Evolutionary conservation across 1,284 basidiomycete genomes (phyloP), one percentile per base, ranked within the genome.

Genomic region (Vanrija humicola): DNA sequence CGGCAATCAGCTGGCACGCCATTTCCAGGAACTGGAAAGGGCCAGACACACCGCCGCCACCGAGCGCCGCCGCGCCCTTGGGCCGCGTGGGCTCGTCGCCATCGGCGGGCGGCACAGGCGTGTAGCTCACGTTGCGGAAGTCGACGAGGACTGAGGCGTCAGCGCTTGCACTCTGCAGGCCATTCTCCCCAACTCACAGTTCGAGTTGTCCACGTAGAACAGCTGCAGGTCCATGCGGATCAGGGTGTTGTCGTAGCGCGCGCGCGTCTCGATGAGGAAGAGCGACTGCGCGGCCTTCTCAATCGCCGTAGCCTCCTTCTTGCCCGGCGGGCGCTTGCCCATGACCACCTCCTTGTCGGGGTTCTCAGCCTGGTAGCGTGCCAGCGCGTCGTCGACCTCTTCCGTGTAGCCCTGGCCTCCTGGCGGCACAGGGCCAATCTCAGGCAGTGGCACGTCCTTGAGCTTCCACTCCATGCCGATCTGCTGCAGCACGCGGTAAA

Each of bases 21-120:
- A 95, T 88, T 74, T 98, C 95, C 82, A 98, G 87, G 76, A 98
- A 98, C 60, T 98, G 83, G 77, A 94, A 98, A 5, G 96, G 95
- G 49, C 79, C 80, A 43, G 88, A 91, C 7, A 89, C 84, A 49
- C 93, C 86, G 62, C 89, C 89, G 52, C 25, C 53, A 21, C 46
- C 74, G 19, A 81, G 82, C 79, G 85, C 83, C 79, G 85, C 83
- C 63, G 86, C 86, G 62, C 85, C 89, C 64, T 81, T 84, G 84
- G 84, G 18, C 77, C 80, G 7, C 4, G 59, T 59, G 82, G 18
- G 21, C 40, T 43, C 40, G 18, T 19, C 18, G 9, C 40, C 18
- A 6, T 48, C 46, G 19, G 26, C n/a, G 26, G 88, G 21, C 1
- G 47, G 47, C 25, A 67, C 81, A 80, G 63, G 66, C 75, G 93